Evolutionary conservation across 2,329 filamentous ascomycete genomes (phyloP).

Genomic region (Zymoseptoria brevis): DNA sequence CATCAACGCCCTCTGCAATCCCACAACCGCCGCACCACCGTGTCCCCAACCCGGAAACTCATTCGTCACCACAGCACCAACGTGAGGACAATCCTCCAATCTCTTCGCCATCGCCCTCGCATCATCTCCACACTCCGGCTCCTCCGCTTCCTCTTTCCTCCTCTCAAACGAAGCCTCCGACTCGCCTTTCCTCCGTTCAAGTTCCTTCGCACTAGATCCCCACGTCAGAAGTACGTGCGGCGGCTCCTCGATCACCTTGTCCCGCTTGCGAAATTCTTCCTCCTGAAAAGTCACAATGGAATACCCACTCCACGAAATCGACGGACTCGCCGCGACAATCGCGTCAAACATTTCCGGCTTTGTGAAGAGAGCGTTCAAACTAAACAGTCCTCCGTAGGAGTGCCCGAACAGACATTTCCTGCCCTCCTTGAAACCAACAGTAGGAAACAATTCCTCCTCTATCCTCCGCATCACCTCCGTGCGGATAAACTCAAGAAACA

Average conservation of each 20-base stretch:
- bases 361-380: not conserved
- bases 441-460: not conserved
- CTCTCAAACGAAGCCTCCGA: not conserved
- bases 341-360: not conserved
- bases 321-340: not conserved
- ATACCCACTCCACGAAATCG: not conserved
- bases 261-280: not conserved
- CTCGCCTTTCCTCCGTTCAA: not conserved
- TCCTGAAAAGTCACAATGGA: not conserved
- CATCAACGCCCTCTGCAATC: not conserved
- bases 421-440: not conserved
- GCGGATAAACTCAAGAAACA: not conserved
- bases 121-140: not conserved
- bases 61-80: not conserved
- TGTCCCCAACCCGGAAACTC: not conserved
- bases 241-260: not conserved
- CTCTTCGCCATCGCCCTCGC: not conserved
- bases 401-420: not conserved
- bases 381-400: not conserved
- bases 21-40: not conserved
- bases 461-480: not conserved
- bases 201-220: not conserved
- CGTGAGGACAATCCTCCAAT: not conserved
- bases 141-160: not conserved
- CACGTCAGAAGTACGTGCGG: not conserved